These are phyloP conservation scores for Amesomyces nigricolor DNA, from an alignment of 2,329 filamentous ascomycete species.

Conservation along the genomic window DNA sequence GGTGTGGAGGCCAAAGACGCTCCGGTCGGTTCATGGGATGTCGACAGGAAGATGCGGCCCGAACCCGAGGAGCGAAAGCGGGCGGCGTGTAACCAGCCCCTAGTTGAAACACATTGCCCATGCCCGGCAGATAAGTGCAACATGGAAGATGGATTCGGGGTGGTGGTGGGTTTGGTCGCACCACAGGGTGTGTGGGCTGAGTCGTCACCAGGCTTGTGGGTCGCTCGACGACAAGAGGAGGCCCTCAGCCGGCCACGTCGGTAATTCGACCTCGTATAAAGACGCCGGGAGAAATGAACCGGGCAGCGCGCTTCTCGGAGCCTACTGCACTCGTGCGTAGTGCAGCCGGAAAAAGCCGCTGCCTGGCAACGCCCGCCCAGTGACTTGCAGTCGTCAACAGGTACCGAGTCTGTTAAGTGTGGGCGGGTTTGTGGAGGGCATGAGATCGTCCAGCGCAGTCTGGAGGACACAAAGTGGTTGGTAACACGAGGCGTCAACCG, in stretches of 20 bases:
- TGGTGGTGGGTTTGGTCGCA: neutral
- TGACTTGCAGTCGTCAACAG: too few relatives aligned
- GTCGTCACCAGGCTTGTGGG: neutral
- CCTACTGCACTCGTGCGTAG: neutral
- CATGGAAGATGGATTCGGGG: slow-evolving; percentile 1
- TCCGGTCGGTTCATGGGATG: neutral
- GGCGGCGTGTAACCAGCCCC: neutral
- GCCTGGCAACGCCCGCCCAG: too few relatives aligned
- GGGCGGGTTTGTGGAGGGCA: too few relatives aligned
- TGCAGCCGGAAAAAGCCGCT: slow-evolving; percentile 1
- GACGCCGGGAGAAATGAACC: neutral
- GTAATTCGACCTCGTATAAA: slow-evolving; percentile 3
- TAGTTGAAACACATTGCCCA: slow-evolving; percentile 1
- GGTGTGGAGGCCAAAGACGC: neutral
- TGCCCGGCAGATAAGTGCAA: neutral
- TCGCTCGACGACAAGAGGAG: neutral
- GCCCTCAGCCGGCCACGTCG: slow-evolving; percentile 5
- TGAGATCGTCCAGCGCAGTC: too few relatives aligned
- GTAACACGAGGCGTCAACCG: too few relatives aligned
- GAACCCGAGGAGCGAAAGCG: neutral
- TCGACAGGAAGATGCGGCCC: slow-evolving; percentile 6
- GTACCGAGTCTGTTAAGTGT: too few relatives aligned
- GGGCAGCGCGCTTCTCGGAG: neutral
- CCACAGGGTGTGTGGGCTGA: neutral
- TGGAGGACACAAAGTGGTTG: too few relatives aligned